These are phyloP conservation scores for Krasilnikovozyma curviuscula DNA, from an alignment of 768 basidiomycete species.

Conservation along the genomic window DNA sequence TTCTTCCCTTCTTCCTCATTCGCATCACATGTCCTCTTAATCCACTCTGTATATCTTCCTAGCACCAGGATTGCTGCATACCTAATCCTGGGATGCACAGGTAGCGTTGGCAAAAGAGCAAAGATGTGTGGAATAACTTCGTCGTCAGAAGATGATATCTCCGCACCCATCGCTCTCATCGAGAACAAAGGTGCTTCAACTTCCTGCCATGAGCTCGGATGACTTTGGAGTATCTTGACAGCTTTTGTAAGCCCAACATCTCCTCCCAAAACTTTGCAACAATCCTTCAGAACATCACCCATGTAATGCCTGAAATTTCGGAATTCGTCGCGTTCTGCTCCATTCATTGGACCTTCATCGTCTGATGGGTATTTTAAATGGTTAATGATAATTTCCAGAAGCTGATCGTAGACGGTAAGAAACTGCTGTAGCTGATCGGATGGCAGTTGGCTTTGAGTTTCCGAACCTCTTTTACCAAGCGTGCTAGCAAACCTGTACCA, in stretches of 20 bases:
- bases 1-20: no score
- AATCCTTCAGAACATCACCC: constrained; percentile 98
- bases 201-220: constrained; percentile 68
- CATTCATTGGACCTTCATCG: constrained; percentile 33
- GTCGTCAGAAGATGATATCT: constrained; percentile 64
- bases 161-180: constrained; percentile 93
- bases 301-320: constrained; percentile 89
- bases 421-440: constrained; percentile 37
- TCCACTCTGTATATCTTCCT: constrained; percentile 93
- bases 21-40: constrained; percentile 68
- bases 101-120: constrained; percentile 77
- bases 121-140: constrained; percentile 86
- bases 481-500: constrained; percentile 94
- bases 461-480: constrained; percentile 52
- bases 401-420: constrained; percentile 56
- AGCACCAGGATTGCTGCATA: constrained; percentile 91
- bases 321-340: constrained; percentile 84
- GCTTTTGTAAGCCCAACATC: constrained; percentile 62
- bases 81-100: constrained; percentile 71
- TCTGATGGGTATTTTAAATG: constrained; percentile 86
- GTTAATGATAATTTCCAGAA: constrained; percentile 66
- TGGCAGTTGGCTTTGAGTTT: constrained; percentile 28
- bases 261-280: constrained; percentile 79
- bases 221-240: constrained; percentile 54
- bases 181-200: constrained; percentile 95